Percentiles rank a stretch among this genome's conserved stretches.
Conservation (phyloP, 2,329 filamentous ascomycete species). For the Trichoderma oligosporum region DNA sequence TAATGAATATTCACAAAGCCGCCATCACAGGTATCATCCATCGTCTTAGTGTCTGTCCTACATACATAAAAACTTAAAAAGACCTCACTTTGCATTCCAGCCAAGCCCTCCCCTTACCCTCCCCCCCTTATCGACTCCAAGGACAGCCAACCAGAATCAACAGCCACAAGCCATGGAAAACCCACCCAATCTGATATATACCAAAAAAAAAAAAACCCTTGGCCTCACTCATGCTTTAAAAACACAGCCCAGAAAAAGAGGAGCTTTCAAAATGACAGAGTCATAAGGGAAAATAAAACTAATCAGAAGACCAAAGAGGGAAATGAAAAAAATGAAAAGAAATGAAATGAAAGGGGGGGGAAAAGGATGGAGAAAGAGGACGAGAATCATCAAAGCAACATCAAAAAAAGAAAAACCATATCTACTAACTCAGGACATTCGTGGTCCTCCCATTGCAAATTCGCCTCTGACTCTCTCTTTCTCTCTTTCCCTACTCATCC, state of each 20-base stretch:
- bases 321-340: not conserved
- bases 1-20: not conserved
- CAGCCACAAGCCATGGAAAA: not conserved
- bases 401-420: not conserved
- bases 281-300: too few species aligned
- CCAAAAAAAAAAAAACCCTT: not conserved
- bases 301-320: too few species aligned
- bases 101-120: not conserved
- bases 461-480: not conserved
- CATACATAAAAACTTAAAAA: too few species aligned
- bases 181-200: not conserved
- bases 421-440: not conserved
- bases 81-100: too few species aligned
- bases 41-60: too few species aligned
- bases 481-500: not conserved
- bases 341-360: not conserved
- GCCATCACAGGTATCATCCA: not conserved
- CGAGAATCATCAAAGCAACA: not conserved
- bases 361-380: not conserved
- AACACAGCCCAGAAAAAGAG: too few species aligned
- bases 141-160: not conserved
- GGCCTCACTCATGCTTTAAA: too few species aligned
- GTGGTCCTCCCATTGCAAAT: not conserved
- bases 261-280: too few species aligned
- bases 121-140: not conserved